These are phyloP conservation scores for Metschnikowia anglica DNA, from an alignment of 805 yeast genomes.

Conservation along the genomic window DNA sequence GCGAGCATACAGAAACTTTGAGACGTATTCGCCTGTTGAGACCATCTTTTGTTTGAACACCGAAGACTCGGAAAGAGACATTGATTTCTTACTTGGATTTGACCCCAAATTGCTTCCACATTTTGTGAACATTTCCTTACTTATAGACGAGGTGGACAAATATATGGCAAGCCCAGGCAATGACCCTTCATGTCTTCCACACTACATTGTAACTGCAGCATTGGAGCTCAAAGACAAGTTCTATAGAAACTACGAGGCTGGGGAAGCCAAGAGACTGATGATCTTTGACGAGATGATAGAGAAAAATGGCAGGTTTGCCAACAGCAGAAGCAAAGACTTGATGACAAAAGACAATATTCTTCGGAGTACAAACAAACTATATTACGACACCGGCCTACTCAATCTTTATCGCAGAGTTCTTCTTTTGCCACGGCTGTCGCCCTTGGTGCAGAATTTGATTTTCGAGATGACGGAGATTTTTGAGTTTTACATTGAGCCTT, in stretches of 20 bases:
- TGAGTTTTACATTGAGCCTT: constrained; percentile 40
- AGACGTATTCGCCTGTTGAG: constrained; percentile 23
- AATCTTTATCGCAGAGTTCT: constrained; percentile 59
- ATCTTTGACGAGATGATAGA: constrained; percentile 17
- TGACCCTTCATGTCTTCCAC: constrained; percentile 25
- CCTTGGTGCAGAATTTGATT: constrained; percentile 49
- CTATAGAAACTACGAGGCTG: constrained; percentile 16
- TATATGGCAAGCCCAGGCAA: constrained; percentile 14
- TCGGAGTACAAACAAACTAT: constrained; percentile 51
- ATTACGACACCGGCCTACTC: constrained; percentile 52
- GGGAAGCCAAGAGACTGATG: constrained; percentile 16
- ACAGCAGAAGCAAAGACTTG: constrained; percentile 14
- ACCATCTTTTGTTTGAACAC: constrained; percentile 19
- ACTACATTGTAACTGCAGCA: constrained; percentile 33
- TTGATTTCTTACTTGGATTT: constrained; percentile 66
- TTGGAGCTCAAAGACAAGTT: constrained; percentile 29
- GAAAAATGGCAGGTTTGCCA: constrained; percentile 8
- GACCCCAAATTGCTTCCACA: constrained; percentile 61
- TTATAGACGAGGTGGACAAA: constrained; percentile 31
- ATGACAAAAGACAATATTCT: constrained; percentile 36
- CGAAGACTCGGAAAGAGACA: constrained; percentile 35
- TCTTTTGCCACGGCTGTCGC: constrained; percentile 44
- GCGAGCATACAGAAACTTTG: constrained; percentile 21
- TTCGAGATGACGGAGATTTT: constrained; percentile 38
- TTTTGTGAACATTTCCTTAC: constrained; percentile 47